Evolutionary conservation across 2,329 filamentous ascomycete species (phyloP).

Genomic region (Hymenoscyphus occultus): DNA sequence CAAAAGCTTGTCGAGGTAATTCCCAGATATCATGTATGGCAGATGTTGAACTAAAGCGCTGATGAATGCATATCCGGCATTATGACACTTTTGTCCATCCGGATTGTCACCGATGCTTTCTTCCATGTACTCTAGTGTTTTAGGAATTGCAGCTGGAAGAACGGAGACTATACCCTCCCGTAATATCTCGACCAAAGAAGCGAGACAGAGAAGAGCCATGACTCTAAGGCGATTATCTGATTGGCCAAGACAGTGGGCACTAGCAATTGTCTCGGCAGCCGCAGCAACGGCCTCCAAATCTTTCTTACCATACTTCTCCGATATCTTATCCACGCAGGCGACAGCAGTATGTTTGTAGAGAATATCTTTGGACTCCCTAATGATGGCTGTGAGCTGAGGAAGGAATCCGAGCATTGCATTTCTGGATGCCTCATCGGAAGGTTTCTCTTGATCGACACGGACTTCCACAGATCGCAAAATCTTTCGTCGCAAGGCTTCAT

Average conservation of each 20-base stretch:
- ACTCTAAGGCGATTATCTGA: slow-evolving; percentile 69
- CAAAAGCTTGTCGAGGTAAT: slow-evolving; percentile 70
- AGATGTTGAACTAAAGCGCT: slow-evolving; percentile 77
- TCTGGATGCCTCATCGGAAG: slow-evolving; percentile 65
- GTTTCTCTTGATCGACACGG: slow-evolving; percentile 71
- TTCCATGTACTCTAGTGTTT: slow-evolving; percentile 68
- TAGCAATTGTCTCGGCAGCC: slow-evolving; percentile 73
- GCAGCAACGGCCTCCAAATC: slow-evolving; percentile 73
- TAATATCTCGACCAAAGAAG: slow-evolving; percentile 84
- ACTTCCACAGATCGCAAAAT: slow-evolving; percentile 77
- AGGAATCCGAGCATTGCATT: slow-evolving; percentile 74
- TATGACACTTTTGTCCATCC: slow-evolving; percentile 65
- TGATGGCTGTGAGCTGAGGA: slow-evolving; percentile 71
- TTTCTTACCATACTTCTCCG: slow-evolving; percentile 93
- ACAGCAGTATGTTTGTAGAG: slow-evolving; percentile 82
- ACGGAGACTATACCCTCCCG: slow-evolving; percentile 83
- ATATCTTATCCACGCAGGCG: slow-evolving; percentile 86
- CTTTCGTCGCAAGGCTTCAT: slow-evolving; percentile 73
- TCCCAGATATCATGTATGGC: slow-evolving; percentile 82
- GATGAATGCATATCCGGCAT: slow-evolving; percentile 78
- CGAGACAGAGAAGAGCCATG: slow-evolving; percentile 83
- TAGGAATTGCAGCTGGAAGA: slow-evolving; percentile 71
- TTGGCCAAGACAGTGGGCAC: slow-evolving; percentile 72
- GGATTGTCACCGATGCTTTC: slow-evolving; percentile 54
- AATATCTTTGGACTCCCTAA: slow-evolving; percentile 69